Conservation (phyloP, 1,284 basidiomycete genomes). For the Melanopsichium pennsylvanicum region DNA sequence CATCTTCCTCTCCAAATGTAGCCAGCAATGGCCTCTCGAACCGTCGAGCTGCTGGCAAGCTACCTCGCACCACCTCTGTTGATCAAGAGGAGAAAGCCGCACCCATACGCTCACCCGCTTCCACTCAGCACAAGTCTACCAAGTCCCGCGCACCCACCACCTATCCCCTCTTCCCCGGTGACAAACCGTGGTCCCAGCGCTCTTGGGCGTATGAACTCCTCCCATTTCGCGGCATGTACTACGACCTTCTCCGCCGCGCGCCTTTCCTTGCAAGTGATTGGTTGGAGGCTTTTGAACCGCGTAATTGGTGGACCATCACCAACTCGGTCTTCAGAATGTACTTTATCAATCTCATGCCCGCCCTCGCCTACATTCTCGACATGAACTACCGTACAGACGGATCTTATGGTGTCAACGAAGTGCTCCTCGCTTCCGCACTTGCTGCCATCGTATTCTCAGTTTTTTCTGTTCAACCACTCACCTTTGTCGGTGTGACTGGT, state of each 20-base stretch:
- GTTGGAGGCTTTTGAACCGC: constrained; percentile 46
- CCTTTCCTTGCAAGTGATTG: constrained; percentile 73
- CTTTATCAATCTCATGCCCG: constrained; percentile 75
- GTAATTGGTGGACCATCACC: constrained; percentile 51
- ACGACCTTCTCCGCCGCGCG: constrained; percentile 77
- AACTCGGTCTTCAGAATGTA: constrained; percentile 59
- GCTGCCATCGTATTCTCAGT: constrained; percentile 89
- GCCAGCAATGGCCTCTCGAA: constrained; percentile 16
- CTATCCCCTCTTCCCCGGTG: constrained; percentile 40
- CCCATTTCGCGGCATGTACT: constrained; percentile 77
- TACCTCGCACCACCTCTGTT: too few relatives aligned
- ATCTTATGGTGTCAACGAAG: constrained; percentile 89
- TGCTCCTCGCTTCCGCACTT: constrained; percentile 71
- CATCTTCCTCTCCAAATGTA: constrained; percentile 18
- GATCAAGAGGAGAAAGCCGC: too few relatives aligned
- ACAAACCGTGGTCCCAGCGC: constrained; percentile 62
- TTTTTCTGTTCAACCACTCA: constrained; percentile 88
- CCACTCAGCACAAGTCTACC: neutral
- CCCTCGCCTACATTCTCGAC: constrained; percentile 90
- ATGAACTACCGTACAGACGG: constrained; percentile 85
- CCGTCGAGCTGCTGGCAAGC: constrained; percentile 2
- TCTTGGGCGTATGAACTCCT: constrained; percentile 58
- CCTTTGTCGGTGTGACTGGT: constrained; percentile 93
- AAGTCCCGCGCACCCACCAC: constrained; percentile 6
- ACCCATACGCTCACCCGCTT: too few relatives aligned